These are phyloP conservation scores for Aristolochia californica DNA, from an alignment of 164 flowering plant genomes.

Conservation along the genomic window DNA sequence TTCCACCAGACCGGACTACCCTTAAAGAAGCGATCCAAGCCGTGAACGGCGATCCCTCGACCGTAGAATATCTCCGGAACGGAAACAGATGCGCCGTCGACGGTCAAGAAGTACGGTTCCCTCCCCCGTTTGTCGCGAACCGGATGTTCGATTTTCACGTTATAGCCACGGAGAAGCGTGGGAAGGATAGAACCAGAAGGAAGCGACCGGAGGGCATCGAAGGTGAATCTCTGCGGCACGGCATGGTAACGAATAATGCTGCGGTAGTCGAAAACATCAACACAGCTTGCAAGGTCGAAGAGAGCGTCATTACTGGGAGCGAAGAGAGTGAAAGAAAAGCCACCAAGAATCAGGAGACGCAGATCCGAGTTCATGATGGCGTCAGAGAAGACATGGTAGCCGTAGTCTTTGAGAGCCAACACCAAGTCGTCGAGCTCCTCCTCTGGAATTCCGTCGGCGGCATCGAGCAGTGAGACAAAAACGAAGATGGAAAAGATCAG, in stretches of 20 bases:
- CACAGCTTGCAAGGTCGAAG: conserved; percentile 22
- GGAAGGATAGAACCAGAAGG: conserved; percentile 11
- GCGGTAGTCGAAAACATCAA: conserved; percentile 19
- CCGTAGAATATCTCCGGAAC: conserved; percentile 17
- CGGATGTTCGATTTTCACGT: not conserved
- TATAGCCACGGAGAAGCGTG: conserved; percentile 14
- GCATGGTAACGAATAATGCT: conserved; percentile 24
- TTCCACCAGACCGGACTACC: not conserved
- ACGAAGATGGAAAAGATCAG: not conserved
- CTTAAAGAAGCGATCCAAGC: conserved; percentile 13
- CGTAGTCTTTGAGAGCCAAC: conserved; percentile 10
- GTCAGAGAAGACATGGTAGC: conserved; percentile 25
- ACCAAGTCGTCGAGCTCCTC: conserved; percentile 15
- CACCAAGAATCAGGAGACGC: conserved; percentile 13
- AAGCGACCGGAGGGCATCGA: conserved; percentile 9
- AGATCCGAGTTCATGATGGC: conserved; percentile 20
- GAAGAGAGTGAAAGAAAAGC: conserved; percentile 22
- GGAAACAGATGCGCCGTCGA: conserved; percentile 14
- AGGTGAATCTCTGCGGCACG: conserved; percentile 15
- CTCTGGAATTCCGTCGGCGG: conserved; percentile 1
- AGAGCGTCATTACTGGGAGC: conserved; percentile 27
- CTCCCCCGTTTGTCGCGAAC: not conserved
- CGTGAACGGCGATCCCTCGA: conserved; percentile 24
- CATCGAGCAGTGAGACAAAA: not conserved
- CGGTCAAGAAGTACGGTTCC: conserved; percentile 2